Percentiles rank a stretch among this genome's conserved stretches.
These are phyloP conservation scores for Capronia coronata DNA, from an alignment of 2,329 filamentous ascomycete genomes.

Conservation along the genomic window DNA sequence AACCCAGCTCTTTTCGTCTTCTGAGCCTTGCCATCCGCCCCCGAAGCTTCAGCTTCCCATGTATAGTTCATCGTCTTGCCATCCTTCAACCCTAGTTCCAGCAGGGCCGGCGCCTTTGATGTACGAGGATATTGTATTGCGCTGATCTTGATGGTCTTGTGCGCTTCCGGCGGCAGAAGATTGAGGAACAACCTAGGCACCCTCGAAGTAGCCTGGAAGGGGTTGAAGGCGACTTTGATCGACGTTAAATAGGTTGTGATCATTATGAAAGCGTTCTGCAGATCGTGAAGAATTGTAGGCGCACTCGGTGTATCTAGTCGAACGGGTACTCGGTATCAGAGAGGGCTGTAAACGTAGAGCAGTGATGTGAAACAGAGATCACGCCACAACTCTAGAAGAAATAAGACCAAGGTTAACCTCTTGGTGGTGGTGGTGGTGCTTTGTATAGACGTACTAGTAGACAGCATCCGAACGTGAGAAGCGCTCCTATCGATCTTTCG, in stretches of 20 bases:
- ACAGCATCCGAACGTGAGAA: no score
- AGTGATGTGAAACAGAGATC: no score
- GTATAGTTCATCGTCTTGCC: slow-evolving; percentile 76
- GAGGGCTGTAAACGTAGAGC: no score
- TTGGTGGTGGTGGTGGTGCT: no score
- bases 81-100: slow-evolving; percentile 88
- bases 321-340: no score
- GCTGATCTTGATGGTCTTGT: slow-evolving; percentile 67
- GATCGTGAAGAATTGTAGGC: not conserved
- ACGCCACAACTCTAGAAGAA: no score
- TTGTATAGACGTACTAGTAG: no score
- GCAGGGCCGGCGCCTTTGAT: slow-evolving; percentile 55
- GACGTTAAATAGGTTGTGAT: slow-evolving; percentile 50
- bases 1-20: slow-evolving; percentile 70
- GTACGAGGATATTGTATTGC: slow-evolving; percentile 66
- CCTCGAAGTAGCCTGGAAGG: slow-evolving; percentile 72
- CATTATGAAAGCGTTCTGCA: slow-evolving; percentile 19
- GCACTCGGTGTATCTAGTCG: not conserved
- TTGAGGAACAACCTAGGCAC: slow-evolving; percentile 84
- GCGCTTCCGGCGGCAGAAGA: slow-evolving; percentile 71
- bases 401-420: no score
- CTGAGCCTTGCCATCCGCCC: slow-evolving; percentile 48
- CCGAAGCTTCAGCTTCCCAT: slow-evolving; percentile 17
- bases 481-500: no score
- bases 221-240: slow-evolving; percentile 82